Evolutionary conservation across 352 stramenopile genomes (phyloP).

Genomic region (Globisporangium cystogenes): DNA sequence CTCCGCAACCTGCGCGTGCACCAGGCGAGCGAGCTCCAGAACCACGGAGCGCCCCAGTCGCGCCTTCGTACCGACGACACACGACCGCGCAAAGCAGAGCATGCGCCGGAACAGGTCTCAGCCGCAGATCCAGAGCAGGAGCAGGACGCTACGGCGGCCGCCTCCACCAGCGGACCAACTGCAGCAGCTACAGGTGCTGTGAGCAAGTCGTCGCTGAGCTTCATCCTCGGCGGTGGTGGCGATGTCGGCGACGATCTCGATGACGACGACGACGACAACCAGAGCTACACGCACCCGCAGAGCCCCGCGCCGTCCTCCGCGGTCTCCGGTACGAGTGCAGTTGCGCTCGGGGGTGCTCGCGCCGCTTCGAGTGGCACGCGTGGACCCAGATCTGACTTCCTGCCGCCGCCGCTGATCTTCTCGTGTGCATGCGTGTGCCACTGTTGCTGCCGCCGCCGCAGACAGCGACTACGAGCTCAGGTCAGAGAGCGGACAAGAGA

Average conservation of each 20-base stretch:
- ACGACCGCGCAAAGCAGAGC: background rate
- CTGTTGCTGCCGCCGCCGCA: conserved; percentile 6
- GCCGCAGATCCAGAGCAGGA: conserved; percentile 6
- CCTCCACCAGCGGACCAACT: no score
- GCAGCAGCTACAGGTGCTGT: conserved; percentile 11
- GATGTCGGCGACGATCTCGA: background rate
- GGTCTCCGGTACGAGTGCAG: conserved; percentile 12
- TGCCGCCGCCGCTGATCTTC: conserved; percentile 1
- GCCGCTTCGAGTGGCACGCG: background rate
- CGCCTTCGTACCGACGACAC: background rate
- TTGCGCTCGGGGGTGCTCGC: background rate
- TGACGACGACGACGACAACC: conserved; percentile 7
- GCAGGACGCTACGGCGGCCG: conserved; percentile 5
- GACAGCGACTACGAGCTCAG: conserved; percentile 14
- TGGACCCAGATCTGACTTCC: conserved; percentile 9
- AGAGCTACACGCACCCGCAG: conserved; percentile 8
- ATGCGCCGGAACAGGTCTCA: background rate
- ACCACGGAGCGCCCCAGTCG: background rate
- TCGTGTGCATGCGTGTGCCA: background rate
- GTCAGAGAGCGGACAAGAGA: conserved; percentile 5
- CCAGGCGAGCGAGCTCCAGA: conserved; percentile 1
- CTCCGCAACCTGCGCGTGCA: conserved; percentile 32
- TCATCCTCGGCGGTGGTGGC: conserved; percentile 44
- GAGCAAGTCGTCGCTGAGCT: conserved; percentile 67
- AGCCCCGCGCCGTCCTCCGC: conserved; percentile 16